Conservation (phyloP, 306 rosid species). For the Morella rubra region DNA sequence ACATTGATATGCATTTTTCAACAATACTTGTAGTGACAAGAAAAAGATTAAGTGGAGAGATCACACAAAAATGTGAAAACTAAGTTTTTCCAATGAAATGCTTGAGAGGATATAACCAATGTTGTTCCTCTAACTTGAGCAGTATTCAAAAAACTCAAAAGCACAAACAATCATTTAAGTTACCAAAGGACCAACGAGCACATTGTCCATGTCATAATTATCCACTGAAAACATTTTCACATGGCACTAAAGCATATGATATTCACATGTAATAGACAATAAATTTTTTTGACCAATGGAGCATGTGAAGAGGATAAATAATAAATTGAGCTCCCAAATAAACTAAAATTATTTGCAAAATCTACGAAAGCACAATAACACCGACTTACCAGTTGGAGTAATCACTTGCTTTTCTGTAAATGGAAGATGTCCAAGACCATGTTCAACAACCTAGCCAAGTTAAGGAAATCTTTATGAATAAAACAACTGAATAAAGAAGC, state of each 20-base stretch:
- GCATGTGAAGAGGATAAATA: neutral
- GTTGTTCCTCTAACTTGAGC: neutral
- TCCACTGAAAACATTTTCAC: conserved; percentile 11
- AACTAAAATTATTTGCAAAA: neutral
- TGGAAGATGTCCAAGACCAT: conserved; percentile 96
- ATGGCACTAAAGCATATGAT: conserved; percentile 1
- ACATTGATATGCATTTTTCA: neutral
- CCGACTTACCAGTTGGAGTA: conserved; percentile 86
- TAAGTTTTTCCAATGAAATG: neutral
- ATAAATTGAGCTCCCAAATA: conserved; percentile 6
- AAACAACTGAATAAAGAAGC: conserved; percentile 11
- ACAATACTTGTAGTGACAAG: neutral
- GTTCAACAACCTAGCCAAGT: conserved; percentile 89
- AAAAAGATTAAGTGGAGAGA: conserved; percentile 5
- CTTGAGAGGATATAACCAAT: conserved; percentile 2
- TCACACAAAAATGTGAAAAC: neutral
- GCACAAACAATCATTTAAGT: conserved; percentile 1
- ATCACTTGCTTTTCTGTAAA: conserved; percentile 93
- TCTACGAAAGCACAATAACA: neutral
- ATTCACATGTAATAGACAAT: conserved; percentile 14
- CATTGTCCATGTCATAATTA: neutral
- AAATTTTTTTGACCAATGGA: conserved; percentile 1
- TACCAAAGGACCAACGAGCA: conserved; percentile 14
- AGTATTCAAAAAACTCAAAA: conserved; percentile 9
- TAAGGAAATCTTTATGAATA: conserved; percentile 27